phyloP scores from a whole-genome alignment of 2,329 filamentous ascomycete genomes.

The Zasmidium cellare region DNA sequence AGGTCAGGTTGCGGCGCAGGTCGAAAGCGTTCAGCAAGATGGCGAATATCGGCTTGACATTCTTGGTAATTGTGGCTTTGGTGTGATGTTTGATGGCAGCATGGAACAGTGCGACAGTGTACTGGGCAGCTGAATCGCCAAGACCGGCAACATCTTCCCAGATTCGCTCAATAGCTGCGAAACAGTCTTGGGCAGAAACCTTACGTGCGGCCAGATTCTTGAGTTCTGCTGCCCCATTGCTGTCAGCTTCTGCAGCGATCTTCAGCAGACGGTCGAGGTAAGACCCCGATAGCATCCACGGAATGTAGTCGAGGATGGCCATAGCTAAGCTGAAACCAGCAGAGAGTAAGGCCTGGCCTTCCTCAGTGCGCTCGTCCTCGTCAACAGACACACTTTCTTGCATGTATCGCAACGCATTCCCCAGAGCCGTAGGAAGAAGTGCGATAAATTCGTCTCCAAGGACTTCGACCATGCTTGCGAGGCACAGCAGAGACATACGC shows the following conservation, averaged over 20 bases:
- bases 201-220: conserved; percentile 74
- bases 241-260: conserved; percentile 66
- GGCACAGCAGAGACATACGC: conserved; percentile 81
- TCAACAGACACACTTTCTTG: conserved; percentile 59
- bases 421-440: conserved; percentile 73
- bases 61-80: conserved; percentile 77
- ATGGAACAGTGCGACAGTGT: conserved; percentile 54
- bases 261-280: conserved; percentile 72
- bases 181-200: conserved; percentile 73
- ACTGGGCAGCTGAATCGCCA: conserved; percentile 18
- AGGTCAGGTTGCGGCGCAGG: conserved; percentile 56
- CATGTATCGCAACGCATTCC: conserved; percentile 70
- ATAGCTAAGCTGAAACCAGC: conserved; percentile 69
- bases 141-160: conserved; percentile 60
- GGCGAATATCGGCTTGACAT: conserved; percentile 67
- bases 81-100: conserved; percentile 73
- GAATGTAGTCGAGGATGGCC: conserved; percentile 76
- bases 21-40: conserved; percentile 61
- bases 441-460: conserved; percentile 83
- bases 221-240: conserved; percentile 49
- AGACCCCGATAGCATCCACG: conserved; percentile 80
- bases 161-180: conserved; percentile 70
- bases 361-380: conserved; percentile 44
- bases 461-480: conserved; percentile 87
- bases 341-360: conserved; percentile 10